Evolutionary conservation across 495 filamentous ascomycete genomes (phyloP).

Genomic region (Talaromyces borbonicus): DNA sequence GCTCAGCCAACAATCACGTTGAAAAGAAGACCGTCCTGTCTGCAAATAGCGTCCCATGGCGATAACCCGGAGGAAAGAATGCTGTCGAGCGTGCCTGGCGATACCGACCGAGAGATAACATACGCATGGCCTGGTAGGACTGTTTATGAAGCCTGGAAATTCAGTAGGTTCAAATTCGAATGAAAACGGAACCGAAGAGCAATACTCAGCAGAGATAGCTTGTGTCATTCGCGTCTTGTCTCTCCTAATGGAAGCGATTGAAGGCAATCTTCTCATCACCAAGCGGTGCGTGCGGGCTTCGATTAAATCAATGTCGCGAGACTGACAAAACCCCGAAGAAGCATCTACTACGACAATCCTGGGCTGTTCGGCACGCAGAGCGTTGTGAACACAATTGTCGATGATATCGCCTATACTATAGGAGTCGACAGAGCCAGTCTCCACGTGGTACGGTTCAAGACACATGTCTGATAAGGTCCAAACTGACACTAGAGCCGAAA

Average conservation of each 20-base stretch:
- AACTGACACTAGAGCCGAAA: constrained; percentile 13
- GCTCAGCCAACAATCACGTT: constrained; percentile 24
- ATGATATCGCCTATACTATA: constrained; percentile 72
- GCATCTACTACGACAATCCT: constrained; percentile 84
- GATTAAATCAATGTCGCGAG: not conserved
- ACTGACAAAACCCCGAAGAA: constrained; percentile 39
- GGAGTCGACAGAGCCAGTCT: constrained; percentile 28
- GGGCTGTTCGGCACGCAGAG: constrained; percentile 66
- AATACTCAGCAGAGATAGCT: constrained; percentile 24
- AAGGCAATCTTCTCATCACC: constrained; percentile 52
- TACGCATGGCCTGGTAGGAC: constrained; percentile 51
- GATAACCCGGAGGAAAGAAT: constrained; percentile 7
- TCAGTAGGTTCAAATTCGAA: no score
- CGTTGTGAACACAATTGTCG: constrained; percentile 67
- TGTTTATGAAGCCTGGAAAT: constrained; percentile 53
- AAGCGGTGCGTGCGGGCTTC: constrained; percentile 57
- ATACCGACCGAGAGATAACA: constrained; percentile 13
- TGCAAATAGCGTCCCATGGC: constrained; percentile 19
- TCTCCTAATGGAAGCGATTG: constrained; percentile 58
- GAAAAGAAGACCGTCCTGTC: constrained; percentile 16
- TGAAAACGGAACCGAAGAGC: no score
- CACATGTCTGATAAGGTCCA: not conserved
- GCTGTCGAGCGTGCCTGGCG: constrained; percentile 18
- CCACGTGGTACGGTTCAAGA: constrained; percentile 22
- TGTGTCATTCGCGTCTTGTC: constrained; percentile 58